Conservation (phyloP, 176 grass and related monocot species). For the Cenchrus fungigraminus region DNA sequence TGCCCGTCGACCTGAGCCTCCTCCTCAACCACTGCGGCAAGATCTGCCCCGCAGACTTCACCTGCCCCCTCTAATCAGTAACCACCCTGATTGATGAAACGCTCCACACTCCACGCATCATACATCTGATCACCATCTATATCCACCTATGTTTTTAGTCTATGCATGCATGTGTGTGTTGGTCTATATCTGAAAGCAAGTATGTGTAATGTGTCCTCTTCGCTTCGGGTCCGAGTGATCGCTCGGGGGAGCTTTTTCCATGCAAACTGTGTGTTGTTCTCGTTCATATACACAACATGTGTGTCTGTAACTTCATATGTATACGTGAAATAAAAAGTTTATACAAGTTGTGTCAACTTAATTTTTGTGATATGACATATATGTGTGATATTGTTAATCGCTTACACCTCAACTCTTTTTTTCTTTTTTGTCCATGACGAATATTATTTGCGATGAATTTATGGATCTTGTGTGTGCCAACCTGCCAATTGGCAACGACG, state of each 20-base stretch:
- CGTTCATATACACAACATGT: not conserved
- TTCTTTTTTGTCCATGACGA: not conserved
- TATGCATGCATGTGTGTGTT: not conserved
- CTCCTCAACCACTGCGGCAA: slow-evolving; percentile 77
- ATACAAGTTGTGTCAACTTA: not conserved
- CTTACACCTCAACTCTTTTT: not conserved
- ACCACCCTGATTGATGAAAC: not conserved
- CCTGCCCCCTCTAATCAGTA: slow-evolving; percentile 37
- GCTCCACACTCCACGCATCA: not conserved
- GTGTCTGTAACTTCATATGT: not conserved
- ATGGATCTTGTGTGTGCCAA: not conserved
- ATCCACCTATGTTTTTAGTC: not conserved
- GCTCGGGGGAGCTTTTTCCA: not conserved
- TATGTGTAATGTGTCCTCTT: not conserved
- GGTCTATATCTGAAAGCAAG: not conserved
- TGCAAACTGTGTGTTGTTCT: not conserved
- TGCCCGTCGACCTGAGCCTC: slow-evolving; percentile 53
- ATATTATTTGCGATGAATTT: not conserved
- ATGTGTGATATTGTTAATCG: not conserved
- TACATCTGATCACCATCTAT: not conserved
- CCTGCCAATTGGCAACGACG: not conserved
- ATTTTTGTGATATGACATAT: not conserved
- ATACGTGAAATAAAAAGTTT: not conserved
- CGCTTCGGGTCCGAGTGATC: not conserved
- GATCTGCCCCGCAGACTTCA: slow-evolving; percentile 55